Conservation (phyloP, 495 filamentous ascomycete species). For the Venustampulla echinocandica region DNA sequence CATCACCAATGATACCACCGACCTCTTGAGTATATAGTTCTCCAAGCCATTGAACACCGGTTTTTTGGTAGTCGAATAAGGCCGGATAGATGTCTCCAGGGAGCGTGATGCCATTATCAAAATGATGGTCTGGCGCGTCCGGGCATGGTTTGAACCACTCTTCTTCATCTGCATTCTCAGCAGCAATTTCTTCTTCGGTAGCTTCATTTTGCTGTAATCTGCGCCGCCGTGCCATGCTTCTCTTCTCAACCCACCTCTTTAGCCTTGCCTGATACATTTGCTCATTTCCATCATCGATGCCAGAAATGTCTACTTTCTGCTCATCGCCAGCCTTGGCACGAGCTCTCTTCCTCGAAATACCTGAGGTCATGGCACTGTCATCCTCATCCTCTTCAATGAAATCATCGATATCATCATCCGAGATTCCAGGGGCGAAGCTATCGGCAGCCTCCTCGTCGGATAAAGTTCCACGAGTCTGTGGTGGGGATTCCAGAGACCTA, state of each 20-base stretch:
- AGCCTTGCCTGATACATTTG: slow-evolving; percentile 70
- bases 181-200: slow-evolving; percentile 20
- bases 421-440: slow-evolving; percentile 9
- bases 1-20: slow-evolving; percentile 91
- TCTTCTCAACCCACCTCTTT: slow-evolving; percentile 59
- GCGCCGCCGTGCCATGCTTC: slow-evolving; percentile 43
- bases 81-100: slow-evolving; percentile 87
- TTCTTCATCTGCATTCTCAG: slow-evolving; percentile 35
- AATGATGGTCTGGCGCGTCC: slow-evolving; percentile 58
- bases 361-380: slow-evolving; percentile 34
- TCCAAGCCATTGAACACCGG: slow-evolving; percentile 92
- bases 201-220: slow-evolving; percentile 29
- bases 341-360: slow-evolving; percentile 24
- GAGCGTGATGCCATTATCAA: slow-evolving; percentile 66
- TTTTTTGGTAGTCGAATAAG: slow-evolving; percentile 92
- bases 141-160: slow-evolving; percentile 89
- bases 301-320: slow-evolving; percentile 57
- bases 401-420: slow-evolving; percentile 15
- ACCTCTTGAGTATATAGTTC: slow-evolving; percentile 82
- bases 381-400: slow-evolving; percentile 33
- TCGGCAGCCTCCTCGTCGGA: slow-evolving; percentile 17
- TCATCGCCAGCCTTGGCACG: slow-evolving; percentile 29
- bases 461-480: neutral
- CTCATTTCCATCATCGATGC: slow-evolving; percentile 89
- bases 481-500: neutral